A percentile compares a stretch with the other conserved stretches of the same genome.
Evolutionary conservation across 139 green algal species (phyloP).

Genomic region (Coelastrella sp.): DNA sequence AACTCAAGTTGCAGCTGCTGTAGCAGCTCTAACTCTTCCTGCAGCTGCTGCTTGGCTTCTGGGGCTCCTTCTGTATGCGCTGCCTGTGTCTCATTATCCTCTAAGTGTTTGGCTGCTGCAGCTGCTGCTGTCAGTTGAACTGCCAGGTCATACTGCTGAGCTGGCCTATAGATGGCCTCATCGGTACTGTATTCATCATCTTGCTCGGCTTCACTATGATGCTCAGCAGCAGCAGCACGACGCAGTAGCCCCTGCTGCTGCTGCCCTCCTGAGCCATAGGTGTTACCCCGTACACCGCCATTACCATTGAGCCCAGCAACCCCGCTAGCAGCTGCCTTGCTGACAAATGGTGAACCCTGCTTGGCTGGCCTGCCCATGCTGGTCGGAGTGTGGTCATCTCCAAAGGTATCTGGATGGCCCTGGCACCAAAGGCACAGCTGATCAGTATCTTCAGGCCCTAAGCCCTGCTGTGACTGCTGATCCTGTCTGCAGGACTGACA

Average conservation of each 20-base stretch:
- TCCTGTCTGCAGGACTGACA: background rate
- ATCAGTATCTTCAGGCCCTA: background rate
- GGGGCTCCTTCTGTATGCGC: background rate
- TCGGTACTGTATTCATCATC: background rate
- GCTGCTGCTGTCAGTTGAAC: background rate
- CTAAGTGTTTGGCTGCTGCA: background rate
- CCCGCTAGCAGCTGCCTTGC: no score
- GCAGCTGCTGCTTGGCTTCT: background rate
- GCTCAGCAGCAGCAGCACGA: background rate
- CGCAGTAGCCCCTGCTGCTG: no score
- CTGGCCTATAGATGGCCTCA: background rate
- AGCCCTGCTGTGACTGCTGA: background rate
- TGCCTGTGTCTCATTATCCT: background rate
- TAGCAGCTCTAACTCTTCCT: background rate
- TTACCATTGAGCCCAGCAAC: background rate
- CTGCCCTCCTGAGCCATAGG: no score
- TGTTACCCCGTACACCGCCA: background rate
- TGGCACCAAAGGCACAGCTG: conserved; percentile 6
- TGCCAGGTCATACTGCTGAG: background rate
- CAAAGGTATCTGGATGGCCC: background rate
- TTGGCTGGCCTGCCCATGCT: no score
- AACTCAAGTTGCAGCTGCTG: background rate
- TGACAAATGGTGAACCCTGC: no score
- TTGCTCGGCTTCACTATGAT: background rate
- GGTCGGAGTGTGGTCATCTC: background rate